Conservation (phyloP, 805 yeast species). For the Middelhovenomyces tepae region DNA sequence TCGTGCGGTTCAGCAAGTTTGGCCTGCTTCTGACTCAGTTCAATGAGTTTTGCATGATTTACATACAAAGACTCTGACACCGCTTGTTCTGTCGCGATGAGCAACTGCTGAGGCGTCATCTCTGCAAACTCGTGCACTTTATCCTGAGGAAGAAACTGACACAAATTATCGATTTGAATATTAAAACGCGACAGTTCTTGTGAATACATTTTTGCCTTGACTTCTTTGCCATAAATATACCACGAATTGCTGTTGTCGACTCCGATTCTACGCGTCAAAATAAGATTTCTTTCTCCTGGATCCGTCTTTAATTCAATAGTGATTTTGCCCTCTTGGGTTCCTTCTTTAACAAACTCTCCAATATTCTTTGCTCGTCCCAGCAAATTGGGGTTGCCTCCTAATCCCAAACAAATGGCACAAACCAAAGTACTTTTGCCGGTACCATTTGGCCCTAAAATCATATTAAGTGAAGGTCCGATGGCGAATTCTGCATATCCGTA, state of each 20-base stretch:
- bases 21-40: constrained; percentile 37
- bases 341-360: constrained; percentile 65
- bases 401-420: constrained; percentile 83
- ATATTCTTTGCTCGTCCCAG: constrained; percentile 60
- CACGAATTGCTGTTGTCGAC: constrained; percentile 23
- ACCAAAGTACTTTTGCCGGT: constrained; percentile 91
- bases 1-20: constrained; percentile 37
- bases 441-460: constrained; percentile 96
- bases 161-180: constrained; percentile 82
- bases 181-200: constrained; percentile 41
- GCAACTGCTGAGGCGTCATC: constrained; percentile 61
- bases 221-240: constrained; percentile 24
- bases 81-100: constrained; percentile 74
- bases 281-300: constrained; percentile 21
- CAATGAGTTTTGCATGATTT: constrained; percentile 49
- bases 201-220: constrained; percentile 33
- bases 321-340: constrained; percentile 38
- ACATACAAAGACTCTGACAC: constrained; percentile 48
- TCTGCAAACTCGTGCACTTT: constrained; percentile 88
- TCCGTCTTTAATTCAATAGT: constrained; percentile 42
- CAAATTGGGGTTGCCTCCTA: constrained; percentile 55
- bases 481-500: constrained; percentile 55
- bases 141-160: constrained; percentile 94
- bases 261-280: constrained; percentile 30
- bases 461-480: constrained; percentile 74